A percentile compares a stretch with the other conserved stretches of the same genome.
Evolutionary conservation across 1,139 yeast genomes (phyloP).

Genomic region (Nakaseomyces nivariensis): DNA sequence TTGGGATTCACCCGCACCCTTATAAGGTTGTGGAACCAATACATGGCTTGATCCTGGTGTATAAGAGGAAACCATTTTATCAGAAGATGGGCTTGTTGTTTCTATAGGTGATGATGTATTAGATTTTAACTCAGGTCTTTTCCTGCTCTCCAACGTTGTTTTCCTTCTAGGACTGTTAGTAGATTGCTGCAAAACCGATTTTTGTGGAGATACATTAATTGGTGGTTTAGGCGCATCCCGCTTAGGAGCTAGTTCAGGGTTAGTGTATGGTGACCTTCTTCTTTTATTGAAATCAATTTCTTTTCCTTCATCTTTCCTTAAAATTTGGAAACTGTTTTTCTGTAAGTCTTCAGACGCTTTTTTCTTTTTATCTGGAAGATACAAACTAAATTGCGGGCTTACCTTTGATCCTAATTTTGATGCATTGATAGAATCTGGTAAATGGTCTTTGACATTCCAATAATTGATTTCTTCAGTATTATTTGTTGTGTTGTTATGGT

Average conservation of each 20-base stretch:
- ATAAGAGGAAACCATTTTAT: constrained; percentile 27
- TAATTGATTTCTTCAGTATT: constrained; percentile 42
- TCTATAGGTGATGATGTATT: constrained; percentile 5
- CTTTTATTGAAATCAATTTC: constrained; percentile 80
- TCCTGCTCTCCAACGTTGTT: constrained; percentile 10
- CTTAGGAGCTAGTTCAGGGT: constrained; percentile 44
- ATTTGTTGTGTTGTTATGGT: constrained; percentile 9
- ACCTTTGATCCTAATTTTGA: constrained; percentile 6
- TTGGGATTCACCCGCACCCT: constrained; percentile 26
- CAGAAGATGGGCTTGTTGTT: constrained; percentile 12
- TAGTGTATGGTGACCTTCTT: constrained; percentile 60
- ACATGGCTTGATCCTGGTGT: constrained; percentile 35
- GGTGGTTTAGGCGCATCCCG: constrained; percentile 62
- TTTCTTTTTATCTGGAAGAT: constrained; percentile 4
- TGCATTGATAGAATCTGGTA: neutral
- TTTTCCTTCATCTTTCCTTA: constrained; percentile 48
- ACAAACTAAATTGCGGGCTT: constrained; percentile 6
- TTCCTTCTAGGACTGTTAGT: constrained; percentile 11
- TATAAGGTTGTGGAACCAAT: constrained; percentile 34
- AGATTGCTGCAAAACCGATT: constrained; percentile 8
- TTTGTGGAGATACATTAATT: constrained; percentile 31
- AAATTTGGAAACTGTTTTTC: constrained; percentile 45
- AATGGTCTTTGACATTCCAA: constrained; percentile 50
- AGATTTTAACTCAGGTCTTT: constrained; percentile 9
- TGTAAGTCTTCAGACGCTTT: constrained; percentile 8